These are phyloP conservation scores for Neocallimastix lanati DNA, from an alignment of 192 early-diverging fungal genomes.

Conservation along the genomic window DNA sequence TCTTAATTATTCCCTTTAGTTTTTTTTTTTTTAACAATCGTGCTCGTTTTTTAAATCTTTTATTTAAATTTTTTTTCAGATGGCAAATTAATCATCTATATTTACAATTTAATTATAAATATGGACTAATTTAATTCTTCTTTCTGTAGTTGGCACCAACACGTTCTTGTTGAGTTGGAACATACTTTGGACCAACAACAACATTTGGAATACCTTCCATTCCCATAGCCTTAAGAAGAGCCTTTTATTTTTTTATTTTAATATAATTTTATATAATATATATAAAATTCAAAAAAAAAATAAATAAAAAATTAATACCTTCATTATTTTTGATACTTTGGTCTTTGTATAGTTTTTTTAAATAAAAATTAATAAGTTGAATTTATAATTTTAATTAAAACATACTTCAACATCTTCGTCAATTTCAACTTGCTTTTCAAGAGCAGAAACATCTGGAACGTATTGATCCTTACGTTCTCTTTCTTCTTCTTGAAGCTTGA, in stretches of 20 bases:
- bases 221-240: not conserved
- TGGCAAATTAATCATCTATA: not conserved
- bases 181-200: not conserved
- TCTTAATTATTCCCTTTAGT: too few species aligned
- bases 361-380: too few species aligned
- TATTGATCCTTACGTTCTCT: constrained; percentile 99
- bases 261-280: too few species aligned
- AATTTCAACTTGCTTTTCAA: constrained; percentile 80
- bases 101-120: not conserved
- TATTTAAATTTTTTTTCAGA: not conserved
- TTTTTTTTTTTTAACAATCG: too few species aligned
- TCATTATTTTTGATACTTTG: too few species aligned
- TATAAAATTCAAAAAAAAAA: too few species aligned
- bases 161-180: not conserved
- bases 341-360: too few species aligned
- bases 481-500: constrained; percentile 99
- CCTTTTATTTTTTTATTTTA: not conserved
- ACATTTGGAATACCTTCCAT: not conserved
- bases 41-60: not conserved
- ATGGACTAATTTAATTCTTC: not conserved
- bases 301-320: too few species aligned
- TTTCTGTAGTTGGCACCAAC: not conserved
- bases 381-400: not conserved
- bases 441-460: constrained; percentile 94
- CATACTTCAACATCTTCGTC: constrained; percentile 78